Base-by-base conservation (phyloP, 2,329 filamentous ascomycete genomes). In the Fusarium sp. region DNA sequence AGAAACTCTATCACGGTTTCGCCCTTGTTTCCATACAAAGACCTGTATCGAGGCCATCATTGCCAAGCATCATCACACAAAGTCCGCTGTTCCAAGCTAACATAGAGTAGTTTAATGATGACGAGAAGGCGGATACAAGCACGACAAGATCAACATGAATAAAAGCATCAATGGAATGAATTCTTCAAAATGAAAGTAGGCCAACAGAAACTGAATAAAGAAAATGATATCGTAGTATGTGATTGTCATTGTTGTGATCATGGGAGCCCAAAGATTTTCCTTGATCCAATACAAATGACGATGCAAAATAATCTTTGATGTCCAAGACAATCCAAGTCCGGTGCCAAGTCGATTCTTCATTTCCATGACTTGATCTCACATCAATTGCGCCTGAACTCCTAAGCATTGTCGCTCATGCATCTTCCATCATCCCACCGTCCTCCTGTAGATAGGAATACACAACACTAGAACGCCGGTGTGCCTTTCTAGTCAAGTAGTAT, bases 361-460 rank as follows among this genome's bases (percentile, higher is more conserved):
- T 53, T 34, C 55, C 55, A 38, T 61, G 20, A 64, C 50, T 55
- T 43, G 65, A 59, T 40, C 42, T 20, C 43, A 61, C 4, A 49
- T 52, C 27, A 65, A 42, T 62, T 68, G 51, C 75, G 62, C 74
- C 75, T 52, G 24, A 76, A 77, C 75, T 76, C 75, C 75, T 38
- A 63, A 69, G 53, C 61, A 66, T 64, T 62, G 67, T 53, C 59
- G 63, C 59, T 71, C 66, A 71, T 74, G 71, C 56, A 55, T 71
- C 63, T 66, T 52, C 59, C 62, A 43, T 59, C 55, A 43, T 65
- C 61, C 53, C 38, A 54, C 50, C 56, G 45, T 72, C 47, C 52
- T 42, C 60, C 20, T 42, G 59, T 57, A 51, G 63, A 57, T 74
- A 76, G 50, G 73, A 76, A 75, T 76, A 75, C 65, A 73, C 32